A percentile compares a stretch with the other conserved stretches of the same genome.
Conservation (phyloP, 129 eudicot genomes). For the Lactuca sativa region DNA sequence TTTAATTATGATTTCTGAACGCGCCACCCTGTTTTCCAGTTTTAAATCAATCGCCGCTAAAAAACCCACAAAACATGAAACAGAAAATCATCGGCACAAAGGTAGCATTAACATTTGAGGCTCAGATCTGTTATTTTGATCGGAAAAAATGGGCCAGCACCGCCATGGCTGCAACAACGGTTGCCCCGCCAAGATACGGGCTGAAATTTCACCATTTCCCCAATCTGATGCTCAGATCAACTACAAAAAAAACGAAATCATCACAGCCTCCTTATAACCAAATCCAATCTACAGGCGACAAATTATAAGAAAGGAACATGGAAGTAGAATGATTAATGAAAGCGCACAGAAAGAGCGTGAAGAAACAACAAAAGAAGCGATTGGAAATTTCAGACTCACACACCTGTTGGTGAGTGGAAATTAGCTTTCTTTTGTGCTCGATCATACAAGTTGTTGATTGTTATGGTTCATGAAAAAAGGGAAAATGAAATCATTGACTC, state of each 20-base stretch:
- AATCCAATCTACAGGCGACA: neutral
- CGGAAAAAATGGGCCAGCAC: slow-evolving; percentile 6
- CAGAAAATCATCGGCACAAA: slow-evolving; percentile 17
- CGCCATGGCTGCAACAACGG: slow-evolving; percentile 24
- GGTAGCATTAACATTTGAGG: neutral
- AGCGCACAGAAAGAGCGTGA: neutral
- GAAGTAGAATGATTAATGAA: neutral
- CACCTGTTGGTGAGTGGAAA: neutral
- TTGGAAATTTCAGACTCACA: neutral
- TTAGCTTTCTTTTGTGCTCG: neutral
- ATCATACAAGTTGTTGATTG: neutral
- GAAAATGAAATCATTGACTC: slow-evolving; percentile 14
- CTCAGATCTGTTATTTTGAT: slow-evolving; percentile 13
- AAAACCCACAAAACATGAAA: slow-evolving; percentile 22
- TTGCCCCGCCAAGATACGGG: slow-evolving; percentile 5
- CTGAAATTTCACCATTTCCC: slow-evolving; percentile 11
- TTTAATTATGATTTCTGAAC: neutral
- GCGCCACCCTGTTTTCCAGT: slow-evolving; percentile 21
- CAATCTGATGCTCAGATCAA: slow-evolving; percentile 16
- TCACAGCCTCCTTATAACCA: slow-evolving; percentile 1
- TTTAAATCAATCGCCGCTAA: slow-evolving; percentile 27
- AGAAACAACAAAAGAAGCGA: neutral
- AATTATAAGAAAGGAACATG: neutral
- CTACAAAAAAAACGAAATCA: slow-evolving; percentile 5
- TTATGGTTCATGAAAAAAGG: neutral